These are phyloP conservation scores for Suhomyces pyralidae DNA, from an alignment of 805 yeast species.

Conservation along the genomic window DNA sequence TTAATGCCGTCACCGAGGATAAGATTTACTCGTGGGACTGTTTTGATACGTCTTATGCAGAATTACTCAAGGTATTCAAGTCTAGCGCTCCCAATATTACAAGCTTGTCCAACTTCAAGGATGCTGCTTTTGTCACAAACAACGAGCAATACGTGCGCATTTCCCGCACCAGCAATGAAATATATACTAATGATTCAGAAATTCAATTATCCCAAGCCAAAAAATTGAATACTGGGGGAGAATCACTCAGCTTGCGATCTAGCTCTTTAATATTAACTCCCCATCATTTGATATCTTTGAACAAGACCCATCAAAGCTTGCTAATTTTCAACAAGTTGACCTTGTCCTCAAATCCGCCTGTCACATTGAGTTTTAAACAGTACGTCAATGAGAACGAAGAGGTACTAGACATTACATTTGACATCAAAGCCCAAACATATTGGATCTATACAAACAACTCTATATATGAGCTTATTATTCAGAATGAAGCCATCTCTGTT, in stretches of 20 bases:
- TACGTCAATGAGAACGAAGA: slow-evolving; percentile 3
- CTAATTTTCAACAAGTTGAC: slow-evolving; percentile 30
- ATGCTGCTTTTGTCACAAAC: slow-evolving; percentile 14
- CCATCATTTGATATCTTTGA: slow-evolving; percentile 29
- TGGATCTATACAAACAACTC: slow-evolving; percentile 68
- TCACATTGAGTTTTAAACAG: slow-evolving; percentile 6
- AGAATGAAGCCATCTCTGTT: slow-evolving; percentile 67
- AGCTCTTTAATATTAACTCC: slow-evolving; percentile 22
- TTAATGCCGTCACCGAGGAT: slow-evolving; percentile 19
- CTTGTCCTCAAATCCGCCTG: slow-evolving; percentile 7
- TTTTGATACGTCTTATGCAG: slow-evolving; percentile 27
- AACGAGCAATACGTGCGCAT: slow-evolving; percentile 12
- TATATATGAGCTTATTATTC: slow-evolving; percentile 70
- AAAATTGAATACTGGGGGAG: slow-evolving; percentile 6
- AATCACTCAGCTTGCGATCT: slow-evolving; percentile 4
- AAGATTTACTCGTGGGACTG: slow-evolving; percentile 31
- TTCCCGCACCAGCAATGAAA: slow-evolving; percentile 12
- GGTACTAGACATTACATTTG: slow-evolving; percentile 30
- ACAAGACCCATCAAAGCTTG: slow-evolving; percentile 15
- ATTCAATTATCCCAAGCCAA: slow-evolving; percentile 18
- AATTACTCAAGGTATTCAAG: slow-evolving; percentile 28
- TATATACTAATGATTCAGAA: slow-evolving; percentile 32
- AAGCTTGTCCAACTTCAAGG: slow-evolving; percentile 1
- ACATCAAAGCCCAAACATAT: slow-evolving; percentile 45
- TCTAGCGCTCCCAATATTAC: slow-evolving; percentile 11